Base-by-base conservation (phyloP, 2,329 filamentous ascomycete genomes). In the Dichotomopilus funicola region DNA sequence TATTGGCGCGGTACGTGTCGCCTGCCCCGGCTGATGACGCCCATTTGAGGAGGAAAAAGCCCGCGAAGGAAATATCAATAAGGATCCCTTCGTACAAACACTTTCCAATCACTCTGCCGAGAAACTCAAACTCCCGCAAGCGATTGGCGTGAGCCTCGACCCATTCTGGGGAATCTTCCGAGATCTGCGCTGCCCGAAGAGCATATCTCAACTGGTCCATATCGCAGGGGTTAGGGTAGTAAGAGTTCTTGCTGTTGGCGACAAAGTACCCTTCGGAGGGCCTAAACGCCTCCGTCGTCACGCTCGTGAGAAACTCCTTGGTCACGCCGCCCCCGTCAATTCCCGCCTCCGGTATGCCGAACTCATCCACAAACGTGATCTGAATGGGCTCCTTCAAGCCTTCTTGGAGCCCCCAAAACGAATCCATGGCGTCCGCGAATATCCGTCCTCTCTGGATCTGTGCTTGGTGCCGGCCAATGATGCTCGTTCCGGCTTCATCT, bases 241-340 rank as follows among this genome's bases (percentile, higher is more conserved):
- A 77, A 3, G 95, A 74, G 63, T 95, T 91, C 62, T 92, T 85
- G 58, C 88, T 86, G 67, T 95, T 99, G 51, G 90, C 85, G 5
- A 85, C 75, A 66, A 99, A 99, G 60, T 95, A 80, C 43, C 79
- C 77, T 12, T 80, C 73, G 1, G 75, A 73, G 19, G 75, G 73
- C 2, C 79, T 80, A 66, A 97, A 95, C 0, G 91, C 91, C 68
- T 96, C 88, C 19, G 80, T 85, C 1, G 90, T 95, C 49, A 96
- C 83, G 59, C 88, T 94, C 1, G 86, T 96, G 10, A 99, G 77
- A 59, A 99, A 99, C 66, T 99, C 94, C 64, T 99, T 99, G 1
- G 92, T 96, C 7, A 99, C 94, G 59, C 94, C 94, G 7, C 94
- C 94, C 0, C 94, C 94, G 67, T 99, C 94, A 54, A 99, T 97